These are phyloP conservation scores for Quercus tomentella DNA, from an alignment of 331 rosid species.

Conservation along the genomic window DNA sequence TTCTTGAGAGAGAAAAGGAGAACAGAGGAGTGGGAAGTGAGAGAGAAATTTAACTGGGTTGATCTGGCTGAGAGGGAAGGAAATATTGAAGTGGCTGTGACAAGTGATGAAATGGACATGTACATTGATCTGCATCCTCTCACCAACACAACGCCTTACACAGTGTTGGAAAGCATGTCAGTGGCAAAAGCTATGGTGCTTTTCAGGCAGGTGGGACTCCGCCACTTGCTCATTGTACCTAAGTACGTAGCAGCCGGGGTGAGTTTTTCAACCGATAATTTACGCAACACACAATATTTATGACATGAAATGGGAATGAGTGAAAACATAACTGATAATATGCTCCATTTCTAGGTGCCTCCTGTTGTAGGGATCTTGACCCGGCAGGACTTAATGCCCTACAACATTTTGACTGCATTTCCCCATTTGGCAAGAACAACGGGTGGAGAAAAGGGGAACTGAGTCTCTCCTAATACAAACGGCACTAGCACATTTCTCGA, in stretches of 20 bases:
- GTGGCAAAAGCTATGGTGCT: conserved; percentile 83
- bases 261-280: conserved; percentile 20
- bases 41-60: conserved; percentile 69
- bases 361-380: conserved; percentile 84
- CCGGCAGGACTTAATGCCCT: conserved; percentile 75
- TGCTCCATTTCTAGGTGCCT: conserved; percentile 45
- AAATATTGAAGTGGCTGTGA: conserved; percentile 66
- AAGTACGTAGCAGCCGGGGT: conserved; percentile 72
- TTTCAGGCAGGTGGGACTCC: conserved; percentile 78
- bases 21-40: conserved; percentile 89
- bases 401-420: conserved; percentile 68
- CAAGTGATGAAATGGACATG: conserved; percentile 79
- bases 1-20: conserved; percentile 69
- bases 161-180: conserved; percentile 66
- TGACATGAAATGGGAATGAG: background rate
- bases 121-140: conserved; percentile 81
- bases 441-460: conserved; percentile 47
- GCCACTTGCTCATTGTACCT: conserved; percentile 82
- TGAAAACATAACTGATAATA: conserved; percentile 29
- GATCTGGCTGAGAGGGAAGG: conserved; percentile 75
- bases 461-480: conserved; percentile 26
- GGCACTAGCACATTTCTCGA: conserved; percentile 19
- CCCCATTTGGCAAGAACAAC: conserved; percentile 60
- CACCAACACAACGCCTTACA: conserved; percentile 73
- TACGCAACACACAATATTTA: background rate